Percentiles rank a stretch among this genome's conserved stretches.
phyloP scores from a whole-genome alignment of 306 rosid genomes.

The Citrullus colocynthis region DNA sequence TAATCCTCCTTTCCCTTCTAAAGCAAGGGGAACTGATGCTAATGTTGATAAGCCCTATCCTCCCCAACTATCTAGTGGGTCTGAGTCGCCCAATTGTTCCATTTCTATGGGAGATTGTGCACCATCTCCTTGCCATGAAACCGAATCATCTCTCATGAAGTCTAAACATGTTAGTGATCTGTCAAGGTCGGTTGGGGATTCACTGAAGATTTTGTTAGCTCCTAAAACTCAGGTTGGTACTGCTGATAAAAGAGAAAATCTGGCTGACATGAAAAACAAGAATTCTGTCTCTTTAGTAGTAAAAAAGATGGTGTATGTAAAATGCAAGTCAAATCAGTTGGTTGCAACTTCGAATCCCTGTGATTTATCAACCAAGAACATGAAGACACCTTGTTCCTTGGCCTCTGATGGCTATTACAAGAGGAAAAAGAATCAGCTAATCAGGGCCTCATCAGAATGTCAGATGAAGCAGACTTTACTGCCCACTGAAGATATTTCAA shows the following conservation, averaged over 20 bases:
- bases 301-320: constrained; percentile 54
- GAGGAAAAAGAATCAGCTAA: constrained; percentile 71
- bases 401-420: constrained; percentile 72
- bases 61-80: constrained; percentile 22
- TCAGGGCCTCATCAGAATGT: constrained; percentile 54
- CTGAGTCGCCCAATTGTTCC: constrained; percentile 8
- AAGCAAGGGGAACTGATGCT: constrained; percentile 20
- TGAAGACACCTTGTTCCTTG: constrained; percentile 37
- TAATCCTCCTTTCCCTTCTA: constrained; percentile 18
- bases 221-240: constrained; percentile 31
- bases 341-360: constrained; percentile 59
- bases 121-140: constrained; percentile 28
- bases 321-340: constrained; percentile 77
- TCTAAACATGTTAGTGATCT: constrained; percentile 22
- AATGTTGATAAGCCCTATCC: constrained; percentile 31
- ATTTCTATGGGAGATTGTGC: constrained; percentile 22
- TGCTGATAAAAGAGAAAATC: constrained; percentile 28
- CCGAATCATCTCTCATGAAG: constrained; percentile 25
- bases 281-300: constrained; percentile 26
- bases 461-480: constrained; percentile 25
- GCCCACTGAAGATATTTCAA: constrained; percentile 26
- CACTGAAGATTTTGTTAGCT: constrained; percentile 20
- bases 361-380: constrained; percentile 28
- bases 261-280: constrained; percentile 28
- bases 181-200: constrained; percentile 25